Evolutionary conservation across 495 filamentous ascomycete genomes (phyloP), one percentile per base, ranked within the genome.

Genomic region (Aspergillus funiculosus): DNA sequence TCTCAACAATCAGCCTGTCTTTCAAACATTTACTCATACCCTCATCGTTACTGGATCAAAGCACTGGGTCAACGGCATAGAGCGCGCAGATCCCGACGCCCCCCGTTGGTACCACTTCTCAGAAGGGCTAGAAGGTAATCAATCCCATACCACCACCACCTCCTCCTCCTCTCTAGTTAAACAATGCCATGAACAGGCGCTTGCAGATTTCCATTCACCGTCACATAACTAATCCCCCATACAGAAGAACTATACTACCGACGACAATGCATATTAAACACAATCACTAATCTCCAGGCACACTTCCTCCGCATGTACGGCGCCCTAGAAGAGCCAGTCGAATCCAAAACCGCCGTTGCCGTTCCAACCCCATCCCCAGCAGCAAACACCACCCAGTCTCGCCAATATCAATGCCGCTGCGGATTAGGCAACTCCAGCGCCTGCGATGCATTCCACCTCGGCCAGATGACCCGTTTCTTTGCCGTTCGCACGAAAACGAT

Each of bases 391-490:
- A 34, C 42, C 6, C 62, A 59, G 26, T 39, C 50, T n/a, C 59
- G 60, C n/a, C 54, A 52, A 6, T 65, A 64, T 19, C 82, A 90
- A 55, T 95, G 89, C 61, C 81, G 80, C 43, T 76, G 85, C 0
- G 86, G 85, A 28, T 88, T 91, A 57, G 84, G 82, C 46, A 82
- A 82, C 26, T 84, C 79, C 28, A 67, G 74, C 11, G 77, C 83
- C 48, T 95, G 89, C 60, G 89, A 95, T 62, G 79, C 82, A 4
- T 95, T 87, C 60, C 87, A 94, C 54, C 73, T 94, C 0, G 89
- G 89, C 11, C 86, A 94, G 64, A 88, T 89, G 73, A 64, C 86
- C 48, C 83, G 85, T 28, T 95, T 94, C 60, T 81, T 95, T 19
- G 57, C 73, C 4, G 69, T 70, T 34, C 62, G 68, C 18, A 59